Percentiles rank a stretch among this genome's conserved stretches.
phyloP scores from a whole-genome alignment of 73 alveolate species.

The Tetrahymena elliotti region DNA sequence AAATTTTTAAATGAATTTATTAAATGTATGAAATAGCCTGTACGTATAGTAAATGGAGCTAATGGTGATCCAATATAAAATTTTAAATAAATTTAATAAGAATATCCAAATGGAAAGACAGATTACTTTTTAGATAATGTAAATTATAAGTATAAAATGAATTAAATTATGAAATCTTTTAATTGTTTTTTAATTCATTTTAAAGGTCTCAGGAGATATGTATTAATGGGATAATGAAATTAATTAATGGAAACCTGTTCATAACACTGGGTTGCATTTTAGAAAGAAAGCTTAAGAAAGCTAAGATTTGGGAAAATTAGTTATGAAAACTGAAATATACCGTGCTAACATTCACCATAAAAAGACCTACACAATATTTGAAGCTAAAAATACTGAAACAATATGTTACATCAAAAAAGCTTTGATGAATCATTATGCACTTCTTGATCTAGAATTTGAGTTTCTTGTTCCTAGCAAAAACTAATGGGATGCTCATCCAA shows the following conservation, averaged over 20 bases:
- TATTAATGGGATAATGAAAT: background rate
- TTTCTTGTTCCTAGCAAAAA: constrained; percentile 31
- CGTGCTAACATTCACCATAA: background rate
- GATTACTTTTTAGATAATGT: background rate
- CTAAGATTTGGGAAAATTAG: background rate
- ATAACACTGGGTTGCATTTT: background rate
- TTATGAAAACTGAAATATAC: background rate
- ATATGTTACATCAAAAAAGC: constrained; percentile 15
- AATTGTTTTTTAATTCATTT: background rate
- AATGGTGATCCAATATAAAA: background rate
- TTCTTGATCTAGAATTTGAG: constrained; percentile 11
- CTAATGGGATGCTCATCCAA: constrained; percentile 34
- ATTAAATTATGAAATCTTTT: background rate
- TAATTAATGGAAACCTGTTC: background rate
- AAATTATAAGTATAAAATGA: background rate
- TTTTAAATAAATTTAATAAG: background rate
- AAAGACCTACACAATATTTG: background rate
- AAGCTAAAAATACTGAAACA: constrained; percentile 7
- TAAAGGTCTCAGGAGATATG: background rate
- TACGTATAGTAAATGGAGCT: background rate
- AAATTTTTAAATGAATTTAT: no score
- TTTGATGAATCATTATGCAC: constrained; percentile 4
- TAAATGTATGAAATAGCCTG: background rate
- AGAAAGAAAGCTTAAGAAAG: background rate
- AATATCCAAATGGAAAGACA: background rate